Conservation (phyloP, 805 yeast genomes). For the Blastobotrys peoriensis region DNA sequence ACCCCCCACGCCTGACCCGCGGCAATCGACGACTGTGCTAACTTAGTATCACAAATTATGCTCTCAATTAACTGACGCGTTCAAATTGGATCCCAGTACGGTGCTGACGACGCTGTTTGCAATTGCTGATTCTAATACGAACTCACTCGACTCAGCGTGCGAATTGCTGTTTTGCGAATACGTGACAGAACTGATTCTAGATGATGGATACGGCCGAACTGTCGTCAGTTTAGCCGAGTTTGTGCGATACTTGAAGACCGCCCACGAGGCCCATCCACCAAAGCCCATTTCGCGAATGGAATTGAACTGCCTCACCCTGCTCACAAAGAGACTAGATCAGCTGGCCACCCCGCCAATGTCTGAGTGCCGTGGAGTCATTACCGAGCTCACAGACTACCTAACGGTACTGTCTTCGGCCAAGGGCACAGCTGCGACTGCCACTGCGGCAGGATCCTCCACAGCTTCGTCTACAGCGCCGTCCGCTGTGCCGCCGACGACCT, state of each 20-base stretch:
- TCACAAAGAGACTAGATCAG: neutral
- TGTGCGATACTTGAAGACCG: neutral
- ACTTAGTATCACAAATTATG: conserved; percentile 25
- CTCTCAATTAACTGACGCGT: conserved; percentile 25
- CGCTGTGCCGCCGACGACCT: neutral
- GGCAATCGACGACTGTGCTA: too few species aligned
- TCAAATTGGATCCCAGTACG: neutral
- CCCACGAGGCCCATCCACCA: neutral
- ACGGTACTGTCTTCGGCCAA: neutral
- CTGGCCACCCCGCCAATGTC: neutral
- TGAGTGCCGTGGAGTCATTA: neutral
- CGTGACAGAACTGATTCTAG: neutral
- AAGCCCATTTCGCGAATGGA: neutral
- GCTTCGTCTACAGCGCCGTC: too few species aligned
- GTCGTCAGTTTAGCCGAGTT: neutral
- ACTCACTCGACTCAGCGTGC: neutral
- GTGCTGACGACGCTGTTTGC: neutral
- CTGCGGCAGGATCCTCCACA: too few species aligned
- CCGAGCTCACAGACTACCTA: neutral
- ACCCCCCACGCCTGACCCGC: too few species aligned
- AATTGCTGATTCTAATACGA: neutral
- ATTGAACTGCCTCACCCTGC: neutral
- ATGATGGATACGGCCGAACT: neutral
- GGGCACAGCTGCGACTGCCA: too few species aligned
- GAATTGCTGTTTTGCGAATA: neutral